Base-by-base conservation (phyloP, 2,329 filamentous ascomycete genomes). In the Neofusicoccum sp. region DNA sequence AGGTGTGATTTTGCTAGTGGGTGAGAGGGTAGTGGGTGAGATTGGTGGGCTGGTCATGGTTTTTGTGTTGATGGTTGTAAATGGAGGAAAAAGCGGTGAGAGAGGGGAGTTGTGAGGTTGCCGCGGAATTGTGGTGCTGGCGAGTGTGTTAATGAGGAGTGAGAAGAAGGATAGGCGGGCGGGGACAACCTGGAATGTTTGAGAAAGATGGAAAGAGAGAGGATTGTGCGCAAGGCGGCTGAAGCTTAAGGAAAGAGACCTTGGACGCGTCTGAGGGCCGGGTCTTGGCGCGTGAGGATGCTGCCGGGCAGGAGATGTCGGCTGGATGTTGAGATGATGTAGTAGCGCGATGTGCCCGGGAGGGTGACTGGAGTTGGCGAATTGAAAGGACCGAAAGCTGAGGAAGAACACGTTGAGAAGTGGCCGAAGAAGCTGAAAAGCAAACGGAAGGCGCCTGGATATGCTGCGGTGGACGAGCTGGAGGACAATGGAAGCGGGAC, bases 41-140 rank as follows among this genome's bases (percentile, higher is more conserved):
- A 56, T 56, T n/a, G 51, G 51, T 8, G 51, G 51, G 38, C 51
- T 56, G n/a, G 51, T 36, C 51, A 56, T 54, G 36, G 26, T 56
- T n/a, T 38, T 43, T 43, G 38, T 54, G 24, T 54, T 20, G 12
- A 14, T 33, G 26, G 24, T 56, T 26, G 26, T 26, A n/a, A 26
- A 20, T 14, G n/a, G 45, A 49, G n/a, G n/a, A 30, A 49, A 24
- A 33, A 30, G 45, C 45, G 45, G 45, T 49, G 45, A 49, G 45
- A 16, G 43, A 20, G 40, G 40, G 45, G 28, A 20, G 20, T 49
- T 49, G 45, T 33, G 30, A 24, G 24, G 12, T 11, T 26, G n/a
- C n/a, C n/a, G n/a, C n/a, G n/a, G 28, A 34, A 30, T 28, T 28
- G 26, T 34, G 45, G 45, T 34, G 14, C n/a, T 33, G 45, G 8